A percentile compares a stretch with the other conserved stretches of the same genome.
phyloP scores from a whole-genome alignment of 768 basidiomycete species.

The Lentinula sp. region DNA sequence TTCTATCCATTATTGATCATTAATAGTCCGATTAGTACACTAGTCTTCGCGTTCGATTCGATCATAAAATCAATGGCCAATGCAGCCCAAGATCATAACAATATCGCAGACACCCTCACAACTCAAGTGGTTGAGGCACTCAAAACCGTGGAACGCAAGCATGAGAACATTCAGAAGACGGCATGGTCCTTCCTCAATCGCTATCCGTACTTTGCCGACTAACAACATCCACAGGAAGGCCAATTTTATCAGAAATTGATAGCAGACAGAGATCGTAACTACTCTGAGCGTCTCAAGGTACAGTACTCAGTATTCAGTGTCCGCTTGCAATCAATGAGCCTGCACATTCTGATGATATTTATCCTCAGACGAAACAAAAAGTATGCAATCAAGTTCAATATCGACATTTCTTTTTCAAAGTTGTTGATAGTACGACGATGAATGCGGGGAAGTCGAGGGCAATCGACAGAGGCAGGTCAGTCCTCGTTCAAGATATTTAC shows the following conservation, averaged over 20 bases:
- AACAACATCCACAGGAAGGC: constrained; percentile 41
- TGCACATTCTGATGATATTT: constrained; percentile 1
- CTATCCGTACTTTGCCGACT: constrained; percentile 2
- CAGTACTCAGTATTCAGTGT: constrained; percentile 5
- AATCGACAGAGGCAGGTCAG: constrained; percentile 76
- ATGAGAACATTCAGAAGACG: constrained; percentile 66
- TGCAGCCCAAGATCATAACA: constrained; percentile 64
- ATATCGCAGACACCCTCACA: constrained; percentile 55
- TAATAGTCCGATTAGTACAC: constrained; percentile 42
- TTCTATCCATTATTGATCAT: constrained; percentile 4
- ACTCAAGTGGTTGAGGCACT: constrained; percentile 61
- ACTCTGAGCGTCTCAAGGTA: constrained; percentile 68
- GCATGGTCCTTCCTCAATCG: constrained; percentile 23
- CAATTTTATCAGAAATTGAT: constrained; percentile 68
- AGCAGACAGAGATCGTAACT: constrained; percentile 62
- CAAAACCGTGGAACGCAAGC: constrained; percentile 50
- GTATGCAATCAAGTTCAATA: constrained; percentile 7
- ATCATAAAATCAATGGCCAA: constrained; percentile 56
- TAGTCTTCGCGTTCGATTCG: constrained; percentile 65
- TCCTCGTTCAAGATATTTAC: not conserved
- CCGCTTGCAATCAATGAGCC: not conserved
- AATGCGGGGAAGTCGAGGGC: constrained; percentile 67
- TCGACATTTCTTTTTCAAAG: constrained; percentile 1
- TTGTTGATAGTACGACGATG: constrained; percentile 63
- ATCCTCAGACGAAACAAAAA: constrained; percentile 23